Conservation (phyloP, 805 yeast species). For the Ogataea pignaliae region DNA sequence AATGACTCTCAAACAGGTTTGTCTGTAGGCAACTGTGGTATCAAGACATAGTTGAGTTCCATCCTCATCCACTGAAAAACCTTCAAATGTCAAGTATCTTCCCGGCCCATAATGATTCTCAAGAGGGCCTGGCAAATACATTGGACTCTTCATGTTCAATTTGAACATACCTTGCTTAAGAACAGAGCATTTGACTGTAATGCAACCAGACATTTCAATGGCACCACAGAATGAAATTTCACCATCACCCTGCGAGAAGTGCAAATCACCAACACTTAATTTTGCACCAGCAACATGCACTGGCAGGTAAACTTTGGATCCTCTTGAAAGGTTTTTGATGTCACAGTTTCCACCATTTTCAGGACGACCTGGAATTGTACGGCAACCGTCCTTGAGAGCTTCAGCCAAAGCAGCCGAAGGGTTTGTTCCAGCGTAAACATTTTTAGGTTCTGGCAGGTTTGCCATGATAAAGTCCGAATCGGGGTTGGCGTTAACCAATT, state of each 20-base stretch:
- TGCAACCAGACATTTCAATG: conserved; percentile 47
- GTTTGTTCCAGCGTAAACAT: conserved; percentile 37
- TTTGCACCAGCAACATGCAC: conserved; percentile 45
- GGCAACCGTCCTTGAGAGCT: conserved; percentile 37
- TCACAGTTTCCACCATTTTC: conserved; percentile 54
- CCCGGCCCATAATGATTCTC: conserved; percentile 45
- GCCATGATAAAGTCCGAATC: conserved; percentile 36
- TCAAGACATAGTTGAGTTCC: conserved; percentile 43
- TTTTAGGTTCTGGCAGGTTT: conserved; percentile 31
- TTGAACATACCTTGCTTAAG: conserved; percentile 39
- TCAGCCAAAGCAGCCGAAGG: conserved; percentile 32
- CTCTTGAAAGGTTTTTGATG: conserved; percentile 45
- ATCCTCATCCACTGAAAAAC: conserved; percentile 46
- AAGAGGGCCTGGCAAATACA: conserved; percentile 46
- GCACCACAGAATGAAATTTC: conserved; percentile 53
- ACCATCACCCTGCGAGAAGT: conserved; percentile 51
- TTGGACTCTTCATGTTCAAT: conserved; percentile 39
- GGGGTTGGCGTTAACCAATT: conserved; percentile 32
- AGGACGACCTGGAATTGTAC: conserved; percentile 50
- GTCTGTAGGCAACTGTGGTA: conserved; percentile 48
- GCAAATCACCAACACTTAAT: conserved; percentile 45
- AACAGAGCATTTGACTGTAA: conserved; percentile 38
- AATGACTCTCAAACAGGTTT: conserved; percentile 44
- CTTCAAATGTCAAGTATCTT: conserved; percentile 48
- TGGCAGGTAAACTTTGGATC: conserved; percentile 45